Percentiles rank a stretch among this genome's conserved stretches.
Conservation (phyloP, 2,329 filamentous ascomycete species). For the Alternaria atra region DNA sequence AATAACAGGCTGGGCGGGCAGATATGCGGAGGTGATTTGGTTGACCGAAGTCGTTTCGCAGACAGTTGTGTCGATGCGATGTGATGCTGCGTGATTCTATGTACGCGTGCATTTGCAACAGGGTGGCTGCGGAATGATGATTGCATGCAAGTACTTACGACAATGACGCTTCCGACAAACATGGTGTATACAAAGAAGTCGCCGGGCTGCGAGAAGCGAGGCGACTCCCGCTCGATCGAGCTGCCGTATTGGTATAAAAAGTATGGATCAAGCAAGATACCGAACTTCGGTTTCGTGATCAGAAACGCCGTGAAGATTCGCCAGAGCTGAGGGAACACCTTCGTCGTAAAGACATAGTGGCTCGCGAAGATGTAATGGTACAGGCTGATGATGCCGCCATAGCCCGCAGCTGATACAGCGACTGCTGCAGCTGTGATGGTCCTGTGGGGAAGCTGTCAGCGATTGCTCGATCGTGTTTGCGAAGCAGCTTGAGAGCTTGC, state of each 20-base stretch:
- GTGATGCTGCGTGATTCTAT: conserved; percentile 7
- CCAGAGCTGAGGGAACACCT: conserved; percentile 66
- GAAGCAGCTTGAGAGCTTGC: background rate
- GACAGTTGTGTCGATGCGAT: conserved; percentile 31
- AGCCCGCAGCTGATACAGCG: conserved; percentile 67
- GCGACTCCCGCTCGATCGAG: conserved; percentile 74
- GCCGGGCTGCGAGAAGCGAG: conserved; percentile 77
- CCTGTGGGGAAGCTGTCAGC: conserved; percentile 64
- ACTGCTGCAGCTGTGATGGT: conserved; percentile 73
- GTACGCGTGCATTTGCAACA: conserved; percentile 30
- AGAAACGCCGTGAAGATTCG: conserved; percentile 67
- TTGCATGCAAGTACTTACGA: conserved; percentile 70
- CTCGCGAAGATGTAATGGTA: conserved; percentile 65
- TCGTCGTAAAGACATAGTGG: conserved; percentile 63
- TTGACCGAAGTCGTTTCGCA: conserved; percentile 25
- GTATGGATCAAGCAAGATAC: conserved; percentile 77
- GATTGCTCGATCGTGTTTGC: conserved; percentile 11
- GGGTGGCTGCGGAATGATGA: conserved; percentile 21
- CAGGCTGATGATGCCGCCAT: conserved; percentile 64
- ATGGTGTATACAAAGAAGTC: conserved; percentile 82
- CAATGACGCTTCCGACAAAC: conserved; percentile 74
- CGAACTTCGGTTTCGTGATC: conserved; percentile 63
- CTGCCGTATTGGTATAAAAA: conserved; percentile 81
- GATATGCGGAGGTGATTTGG: conserved; percentile 66
- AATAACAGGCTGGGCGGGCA: conserved; percentile 59